Evolutionary conservation across 495 filamentous ascomycete species (phyloP).

Genomic region (Lasiosphaeriaceae sp.): DNA sequence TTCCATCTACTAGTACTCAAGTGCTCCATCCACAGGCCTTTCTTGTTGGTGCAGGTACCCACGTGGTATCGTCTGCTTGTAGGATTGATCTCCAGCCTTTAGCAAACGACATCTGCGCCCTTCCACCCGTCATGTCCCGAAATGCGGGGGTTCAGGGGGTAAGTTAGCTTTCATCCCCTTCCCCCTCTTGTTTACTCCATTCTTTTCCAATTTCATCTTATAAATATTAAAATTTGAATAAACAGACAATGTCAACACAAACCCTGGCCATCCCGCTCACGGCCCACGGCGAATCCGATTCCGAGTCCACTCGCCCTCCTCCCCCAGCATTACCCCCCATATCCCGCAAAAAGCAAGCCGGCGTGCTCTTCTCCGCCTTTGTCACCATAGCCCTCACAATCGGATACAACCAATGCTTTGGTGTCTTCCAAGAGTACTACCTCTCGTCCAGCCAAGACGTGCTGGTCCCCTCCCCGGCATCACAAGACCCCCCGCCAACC

Average conservation of each 20-base stretch:
- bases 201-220: too few relatives aligned
- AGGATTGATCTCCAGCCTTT: too few relatives aligned
- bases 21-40: too few relatives aligned
- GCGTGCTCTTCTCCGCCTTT: slow-evolving; percentile 42
- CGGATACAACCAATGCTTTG: slow-evolving; percentile 48
- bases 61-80: too few relatives aligned
- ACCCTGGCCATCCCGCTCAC: neutral
- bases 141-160: too few relatives aligned
- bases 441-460: slow-evolving; percentile 37
- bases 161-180: too few relatives aligned
- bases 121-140: too few relatives aligned
- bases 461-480: slow-evolving; percentile 28
- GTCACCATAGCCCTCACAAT: slow-evolving; percentile 44
- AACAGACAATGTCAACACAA: neutral
- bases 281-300: neutral
- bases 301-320: neutral
- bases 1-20: too few relatives aligned
- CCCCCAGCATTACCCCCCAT: slow-evolving; percentile 8
- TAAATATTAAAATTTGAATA: neutral
- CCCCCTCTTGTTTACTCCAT: too few relatives aligned
- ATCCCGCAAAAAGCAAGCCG: slow-evolving; percentile 39
- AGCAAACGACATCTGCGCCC: too few relatives aligned
- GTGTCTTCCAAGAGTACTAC: slow-evolving; percentile 49
- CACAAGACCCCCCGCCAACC: slow-evolving; percentile 27
- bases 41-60: too few relatives aligned